Evolutionary conservation across 2,329 filamentous ascomycete genomes (phyloP), one percentile per base, ranked within the genome.

Genomic region (Claviceps pazoutovae): DNA sequence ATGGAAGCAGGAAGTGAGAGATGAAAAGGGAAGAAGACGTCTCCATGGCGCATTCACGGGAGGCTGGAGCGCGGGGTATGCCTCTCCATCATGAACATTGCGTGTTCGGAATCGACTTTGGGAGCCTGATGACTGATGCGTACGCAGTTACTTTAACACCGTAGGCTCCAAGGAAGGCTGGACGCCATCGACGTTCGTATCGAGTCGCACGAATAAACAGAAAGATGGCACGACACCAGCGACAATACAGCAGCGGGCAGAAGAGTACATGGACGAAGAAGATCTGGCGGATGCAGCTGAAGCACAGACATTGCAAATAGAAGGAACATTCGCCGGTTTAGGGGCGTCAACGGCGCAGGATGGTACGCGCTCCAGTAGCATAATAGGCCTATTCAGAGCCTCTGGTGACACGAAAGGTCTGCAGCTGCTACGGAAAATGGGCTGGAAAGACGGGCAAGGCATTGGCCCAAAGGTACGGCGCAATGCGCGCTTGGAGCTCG

Each of bases 191-290:
- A 85, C 87, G 0, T 98, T 97, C 66, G 83, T 95, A 9, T 97
- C 91, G 6, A 96, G 90, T 49, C 85, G 93, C 23, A 72, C 79
- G 41, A 88, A 87, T 61, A 85, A 89, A 52, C 81, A 77, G 57
- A 87, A 86, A 62, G 79, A 86, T 71, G 74, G 72, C 37, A 17
- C 57, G 1, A 49, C 73, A n/a, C 74, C 53, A 5, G 16, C 37
- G 30, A 50, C 78, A 56, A 59, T 69, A 2, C 82, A 86, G 56
- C 82, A 86, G 62, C 80, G 83, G 47, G 61, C 79, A 0, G 89
- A 97, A 66, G 90, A 97, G 63, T 97, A 90, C 60, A 98, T 98
- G 93, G 93, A 98, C 61, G 91, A 95, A 43, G 93, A 98, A 65
- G 93, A 98, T 66, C 73, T 95, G 37, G 86, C 85, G 6, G 89